Evolutionary conservation across 805 yeast species (phyloP), one percentile per base, ranked within the genome.

Genomic region (Komagataella pastoris): DNA sequence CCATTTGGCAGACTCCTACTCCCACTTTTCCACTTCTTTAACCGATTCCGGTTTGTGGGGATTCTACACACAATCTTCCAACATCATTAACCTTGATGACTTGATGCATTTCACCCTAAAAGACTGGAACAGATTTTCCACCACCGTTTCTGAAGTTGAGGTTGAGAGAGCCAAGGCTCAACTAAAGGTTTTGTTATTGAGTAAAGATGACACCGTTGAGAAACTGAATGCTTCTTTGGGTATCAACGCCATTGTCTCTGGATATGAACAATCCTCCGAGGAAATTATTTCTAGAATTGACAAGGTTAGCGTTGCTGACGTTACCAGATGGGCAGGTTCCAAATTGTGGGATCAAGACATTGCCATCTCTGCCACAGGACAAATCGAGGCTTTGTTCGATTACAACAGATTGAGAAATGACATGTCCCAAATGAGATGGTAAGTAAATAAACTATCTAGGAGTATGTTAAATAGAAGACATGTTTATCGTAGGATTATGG

Each of bases 391-490:
- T 58, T 74, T 86, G 70, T 74, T 85, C 66, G 95, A 86, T 69
- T 86, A 86, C 80, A 75, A 73, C 79, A 83, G 91, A 81, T 72
- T 81, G 68, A 84, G 95, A 83, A 83, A 82, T 71, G 90, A 84
- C 64, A 86, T 87, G 89, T 79, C 93, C 63, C 79, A 84, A 87
- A 75, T 85, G 82, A 85, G 95, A 84, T 80, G 84, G 84, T 80
- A 67, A 68, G 44, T 18, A 44, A 30, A 24, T 21, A 48, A 36
- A 46, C 24, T 46, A 46, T 21, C 21, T 46, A 46, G 40, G 40
- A 30, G 23, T 19, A 17, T 44, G 19, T 44, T 46, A 46, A n/a
- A 46, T 19, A 46, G 47, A 46, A 21, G 21, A 46, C 24, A 46
- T 46, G 21, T 46, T 44, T 17, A 18, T 46, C 19, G 30, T 46